Evolutionary conservation across 2,329 filamentous ascomycete genomes (phyloP), one percentile per base, ranked within the genome.

Genomic region (Aspergillus ustus): DNA sequence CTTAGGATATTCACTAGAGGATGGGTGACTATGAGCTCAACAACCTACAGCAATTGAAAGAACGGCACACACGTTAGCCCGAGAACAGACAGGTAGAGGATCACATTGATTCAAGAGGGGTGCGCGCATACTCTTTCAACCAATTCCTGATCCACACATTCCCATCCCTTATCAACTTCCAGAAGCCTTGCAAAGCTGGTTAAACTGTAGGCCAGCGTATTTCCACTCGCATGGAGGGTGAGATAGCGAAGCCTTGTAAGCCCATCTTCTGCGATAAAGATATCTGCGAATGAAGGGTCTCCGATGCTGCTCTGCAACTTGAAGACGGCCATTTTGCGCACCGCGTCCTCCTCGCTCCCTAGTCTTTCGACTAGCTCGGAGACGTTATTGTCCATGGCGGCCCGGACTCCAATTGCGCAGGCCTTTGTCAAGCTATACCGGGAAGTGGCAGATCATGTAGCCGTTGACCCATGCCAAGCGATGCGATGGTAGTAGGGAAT

Each of bases 111-210:
- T 25, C 25, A 25, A 25, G 25, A 25, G 25, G 25, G 25, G 25
- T 25, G 25, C 25, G 25, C 25, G 25, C 83, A 73, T 78, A 89
- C 87, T 77, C 87, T 82, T 74, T 86, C 83, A 61, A 90, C 80
- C 61, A 84, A 72, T 63, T 82, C 79, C 63, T 80, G 75, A 65
- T 83, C 81, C 54, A 84, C 79, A 66, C 78, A 81, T 66, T 98
- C 93, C 95, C 95, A 99, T 62, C 95, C 95, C 86, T 97, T 97
- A 79, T 98, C 95, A 44, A 98, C 91, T 79, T 99, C 95, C 64
- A 99, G 83, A 63, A 99, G 80, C 60, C 93, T 87, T 60, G 89
- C 91, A 70, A 98, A 85, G 71, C 92, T 95, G 68, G 96, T 94
- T 63, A 99, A 83, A 64, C 93, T 92, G 80, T 99, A 99, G 63